A percentile compares a stretch with the other conserved stretches of the same genome.
Conservation (phyloP, 768 basidiomycete genomes). For the Rhodotorula kratochvilovae region DNA sequence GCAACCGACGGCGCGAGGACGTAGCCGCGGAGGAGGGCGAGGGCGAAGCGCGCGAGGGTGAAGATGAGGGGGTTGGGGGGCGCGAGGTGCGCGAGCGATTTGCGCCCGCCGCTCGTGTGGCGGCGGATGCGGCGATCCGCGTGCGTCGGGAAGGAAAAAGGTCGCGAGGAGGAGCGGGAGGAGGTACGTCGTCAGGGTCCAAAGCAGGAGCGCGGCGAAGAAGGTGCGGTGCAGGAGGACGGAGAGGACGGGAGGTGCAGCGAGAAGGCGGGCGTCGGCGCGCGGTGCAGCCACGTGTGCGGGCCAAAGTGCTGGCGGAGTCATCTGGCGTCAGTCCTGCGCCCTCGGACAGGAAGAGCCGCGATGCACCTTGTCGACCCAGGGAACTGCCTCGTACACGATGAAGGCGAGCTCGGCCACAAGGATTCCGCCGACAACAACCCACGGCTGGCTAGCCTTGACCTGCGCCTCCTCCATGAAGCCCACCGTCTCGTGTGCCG, state of each 20-base stretch:
- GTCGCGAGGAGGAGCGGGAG: conserved; percentile 23
- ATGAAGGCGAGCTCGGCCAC: conserved; percentile 20
- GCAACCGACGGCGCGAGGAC: conserved; percentile 8
- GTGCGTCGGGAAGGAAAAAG: conserved; percentile 27
- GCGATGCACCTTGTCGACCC: conserved; percentile 22
- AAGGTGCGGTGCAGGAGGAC: conserved; percentile 31
- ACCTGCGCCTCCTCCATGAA: conserved; percentile 24
- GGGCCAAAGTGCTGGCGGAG: conserved; percentile 19
- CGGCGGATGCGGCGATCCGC: not conserved
- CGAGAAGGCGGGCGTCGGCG: not conserved
- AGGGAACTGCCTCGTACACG: conserved; percentile 21
- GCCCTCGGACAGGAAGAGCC: no score
- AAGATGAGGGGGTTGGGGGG: conserved; percentile 33
- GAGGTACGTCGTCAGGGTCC: conserved; percentile 9
- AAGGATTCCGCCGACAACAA: conserved; percentile 15
- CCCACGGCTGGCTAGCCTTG: conserved; percentile 16
- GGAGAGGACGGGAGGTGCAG: conserved; percentile 22
- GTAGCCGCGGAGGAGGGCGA: conserved; percentile 25
- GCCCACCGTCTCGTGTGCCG: conserved; percentile 1
- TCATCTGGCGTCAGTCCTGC: not conserved
- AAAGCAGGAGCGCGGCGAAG: conserved; percentile 15
- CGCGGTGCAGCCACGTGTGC: conserved; percentile 15
- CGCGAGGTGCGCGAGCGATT: not conserved
- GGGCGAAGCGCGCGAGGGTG: conserved; percentile 18
- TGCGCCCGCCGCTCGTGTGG: not conserved